These are phyloP conservation scores for Boletellus sp. DNA, from an alignment of 768 basidiomycete genomes.

Conservation along the genomic window DNA sequence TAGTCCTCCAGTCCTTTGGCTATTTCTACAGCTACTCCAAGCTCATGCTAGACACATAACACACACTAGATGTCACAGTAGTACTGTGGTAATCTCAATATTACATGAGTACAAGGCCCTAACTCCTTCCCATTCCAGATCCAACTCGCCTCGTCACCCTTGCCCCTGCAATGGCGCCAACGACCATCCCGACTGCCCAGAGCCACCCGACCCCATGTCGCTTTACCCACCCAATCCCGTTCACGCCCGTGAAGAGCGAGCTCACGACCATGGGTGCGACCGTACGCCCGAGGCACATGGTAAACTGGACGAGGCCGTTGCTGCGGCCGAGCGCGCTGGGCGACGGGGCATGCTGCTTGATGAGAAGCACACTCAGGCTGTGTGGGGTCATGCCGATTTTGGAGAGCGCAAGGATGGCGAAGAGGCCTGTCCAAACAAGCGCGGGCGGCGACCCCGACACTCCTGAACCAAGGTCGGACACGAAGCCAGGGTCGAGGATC, in stretches of 20 bases:
- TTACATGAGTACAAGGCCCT: too few relatives aligned
- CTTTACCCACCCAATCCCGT: constrained; percentile 10
- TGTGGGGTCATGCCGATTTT: constrained; percentile 11
- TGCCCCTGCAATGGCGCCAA: constrained; percentile 4
- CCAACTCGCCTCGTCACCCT: constrained; percentile 7
- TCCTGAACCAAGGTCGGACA: constrained; percentile 8
- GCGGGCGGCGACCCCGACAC: constrained; percentile 12
- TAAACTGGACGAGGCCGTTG: constrained; percentile 57
- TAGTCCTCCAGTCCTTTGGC: too few relatives aligned
- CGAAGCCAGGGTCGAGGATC: constrained; percentile 6
- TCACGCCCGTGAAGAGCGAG: constrained; percentile 17
- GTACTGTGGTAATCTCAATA: too few relatives aligned
- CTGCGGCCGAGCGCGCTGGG: constrained; percentile 50
- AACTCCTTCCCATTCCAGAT: neutral
- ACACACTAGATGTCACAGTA: too few relatives aligned
- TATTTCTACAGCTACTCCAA: too few relatives aligned
- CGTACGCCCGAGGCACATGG: constrained; percentile 52
- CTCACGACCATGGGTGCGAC: constrained; percentile 54
- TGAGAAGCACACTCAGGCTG: constrained; percentile 60
- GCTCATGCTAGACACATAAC: too few relatives aligned
- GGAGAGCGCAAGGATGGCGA: constrained; percentile 38
- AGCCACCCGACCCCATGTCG: constrained; percentile 6
- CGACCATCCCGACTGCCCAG: constrained; percentile 18
- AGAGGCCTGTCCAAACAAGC: constrained; percentile 48
- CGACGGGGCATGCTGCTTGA: constrained; percentile 47